Conservation (phyloP, 352 stramenopile genomes). For the Globisporangium recalcitrans region DNA sequence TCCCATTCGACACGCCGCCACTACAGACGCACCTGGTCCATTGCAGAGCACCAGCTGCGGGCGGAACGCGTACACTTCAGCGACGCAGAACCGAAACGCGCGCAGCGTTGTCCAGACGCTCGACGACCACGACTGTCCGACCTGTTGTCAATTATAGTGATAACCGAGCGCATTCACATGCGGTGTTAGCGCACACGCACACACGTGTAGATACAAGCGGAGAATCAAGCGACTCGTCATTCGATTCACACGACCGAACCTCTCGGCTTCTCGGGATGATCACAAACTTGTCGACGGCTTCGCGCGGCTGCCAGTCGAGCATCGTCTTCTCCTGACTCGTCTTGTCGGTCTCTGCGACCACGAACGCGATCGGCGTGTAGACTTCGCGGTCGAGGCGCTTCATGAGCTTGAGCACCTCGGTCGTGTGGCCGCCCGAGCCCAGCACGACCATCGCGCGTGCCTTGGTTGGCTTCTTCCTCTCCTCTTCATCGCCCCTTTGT, state of each 20-base stretch:
- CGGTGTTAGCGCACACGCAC: not conserved
- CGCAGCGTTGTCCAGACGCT: conserved; percentile 85
- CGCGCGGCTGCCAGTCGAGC: conserved; percentile 53
- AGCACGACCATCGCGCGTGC: conserved; percentile 70
- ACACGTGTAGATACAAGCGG: not conserved
- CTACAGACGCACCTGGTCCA: conserved; percentile 58
- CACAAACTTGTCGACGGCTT: conserved; percentile 43
- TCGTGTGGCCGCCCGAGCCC: conserved; percentile 90
- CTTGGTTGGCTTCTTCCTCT: not conserved
- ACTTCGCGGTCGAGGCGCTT: conserved; percentile 65
- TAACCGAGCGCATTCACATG: not conserved
- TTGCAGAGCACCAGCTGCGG: conserved; percentile 92
- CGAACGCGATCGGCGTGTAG: conserved; percentile 87
- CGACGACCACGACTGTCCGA: conserved; percentile 91
- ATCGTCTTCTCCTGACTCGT: conserved; percentile 81
- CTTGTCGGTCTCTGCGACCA: conserved; percentile 89
- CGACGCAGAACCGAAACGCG: conserved; percentile 73
- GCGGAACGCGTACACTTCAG: conserved; percentile 58
- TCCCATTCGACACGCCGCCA: not conserved
- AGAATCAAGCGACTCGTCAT: not conserved
- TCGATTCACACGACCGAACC: conserved; percentile 26
- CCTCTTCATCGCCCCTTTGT: not conserved
- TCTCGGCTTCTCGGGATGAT: conserved; percentile 90
- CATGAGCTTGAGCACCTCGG: conserved; percentile 93
- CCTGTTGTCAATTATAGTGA: conserved; percentile 26